phyloP scores from a whole-genome alignment of 805 yeast species.

The Yarrowia bubula region DNA sequence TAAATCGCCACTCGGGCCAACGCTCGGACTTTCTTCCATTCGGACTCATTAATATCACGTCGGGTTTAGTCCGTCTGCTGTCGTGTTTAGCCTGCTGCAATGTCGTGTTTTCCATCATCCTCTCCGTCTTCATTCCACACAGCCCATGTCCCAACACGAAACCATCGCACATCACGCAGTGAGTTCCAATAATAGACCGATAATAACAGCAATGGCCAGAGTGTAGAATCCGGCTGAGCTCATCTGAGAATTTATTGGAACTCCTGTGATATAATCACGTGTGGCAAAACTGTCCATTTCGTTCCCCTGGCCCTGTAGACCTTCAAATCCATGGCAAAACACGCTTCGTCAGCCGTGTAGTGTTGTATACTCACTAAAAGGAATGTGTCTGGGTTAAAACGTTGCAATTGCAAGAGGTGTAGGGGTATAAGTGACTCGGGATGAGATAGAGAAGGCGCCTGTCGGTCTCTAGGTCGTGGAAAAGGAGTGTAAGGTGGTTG shows the following conservation, averaged over 20 bases:
- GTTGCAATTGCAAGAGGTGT: neutral
- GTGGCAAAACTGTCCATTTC: neutral
- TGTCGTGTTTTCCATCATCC: neutral
- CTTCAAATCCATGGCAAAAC: neutral
- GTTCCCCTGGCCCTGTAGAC: neutral
- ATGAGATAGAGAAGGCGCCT: constrained; percentile 24
- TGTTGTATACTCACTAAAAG: constrained; percentile 8
- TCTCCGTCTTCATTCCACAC: neutral
- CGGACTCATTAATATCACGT: neutral
- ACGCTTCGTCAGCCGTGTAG: neutral
- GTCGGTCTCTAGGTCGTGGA: constrained; percentile 11
- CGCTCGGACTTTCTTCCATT: neutral
- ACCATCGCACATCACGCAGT: constrained; percentile 4
- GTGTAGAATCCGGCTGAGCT: neutral
- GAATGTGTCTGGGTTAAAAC: constrained; percentile 21
- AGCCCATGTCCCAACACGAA: constrained; percentile 22
- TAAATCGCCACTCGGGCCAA: constrained; percentile 15
- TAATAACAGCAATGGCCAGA: constrained; percentile 12
- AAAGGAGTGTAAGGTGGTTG: constrained; percentile 23
- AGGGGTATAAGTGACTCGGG: constrained; percentile 18
- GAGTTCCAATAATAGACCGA: neutral
- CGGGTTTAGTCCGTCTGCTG: neutral
- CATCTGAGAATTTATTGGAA: neutral
- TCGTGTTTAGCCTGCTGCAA: neutral
- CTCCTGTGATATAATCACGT: neutral